Percentiles rank a stretch among this genome's conserved stretches.
Conservation (phyloP, 1,139 yeast species). For the Yamadazyma trypodendri region DNA sequence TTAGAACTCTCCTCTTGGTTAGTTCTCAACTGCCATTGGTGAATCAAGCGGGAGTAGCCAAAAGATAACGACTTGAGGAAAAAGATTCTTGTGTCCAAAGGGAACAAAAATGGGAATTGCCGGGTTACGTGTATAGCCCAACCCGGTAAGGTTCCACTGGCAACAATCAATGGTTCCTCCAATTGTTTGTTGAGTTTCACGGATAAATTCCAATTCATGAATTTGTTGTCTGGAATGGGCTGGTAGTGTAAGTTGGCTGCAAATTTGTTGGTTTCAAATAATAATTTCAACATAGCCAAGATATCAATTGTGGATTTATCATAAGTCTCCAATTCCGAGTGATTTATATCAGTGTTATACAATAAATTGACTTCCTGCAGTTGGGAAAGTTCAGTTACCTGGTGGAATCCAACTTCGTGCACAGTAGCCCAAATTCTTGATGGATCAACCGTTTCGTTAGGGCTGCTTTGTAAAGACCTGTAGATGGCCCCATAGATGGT, state of each 20-base stretch:
- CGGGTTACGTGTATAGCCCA: slow-evolving; percentile 80
- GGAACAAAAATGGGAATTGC: slow-evolving; percentile 78
- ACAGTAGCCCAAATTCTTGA: slow-evolving; percentile 53
- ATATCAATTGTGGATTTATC: slow-evolving; percentile 50
- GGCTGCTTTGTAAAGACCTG: slow-evolving; percentile 44
- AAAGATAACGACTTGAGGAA: slow-evolving; percentile 87
- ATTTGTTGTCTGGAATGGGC: slow-evolving; percentile 40
- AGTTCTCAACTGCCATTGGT: slow-evolving; percentile 67
- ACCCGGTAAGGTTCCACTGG: slow-evolving; percentile 81
- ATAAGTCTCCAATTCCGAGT: slow-evolving; percentile 32
- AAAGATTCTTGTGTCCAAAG: slow-evolving; percentile 74
- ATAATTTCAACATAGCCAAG: slow-evolving; percentile 53
- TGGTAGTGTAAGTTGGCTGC: slow-evolving; percentile 16
- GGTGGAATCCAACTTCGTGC: slow-evolving; percentile 53
- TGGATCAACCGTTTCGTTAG: slow-evolving; percentile 47
- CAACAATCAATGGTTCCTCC: slow-evolving; percentile 87
- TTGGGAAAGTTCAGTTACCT: background rate
- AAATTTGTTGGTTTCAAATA: slow-evolving; percentile 50
- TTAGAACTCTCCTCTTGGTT: slow-evolving; percentile 35
- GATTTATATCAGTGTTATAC: slow-evolving; percentile 21
- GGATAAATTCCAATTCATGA: slow-evolving; percentile 78
- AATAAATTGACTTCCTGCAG: slow-evolving; percentile 5
- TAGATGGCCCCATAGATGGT: slow-evolving; percentile 82
- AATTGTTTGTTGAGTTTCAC: slow-evolving; percentile 85
- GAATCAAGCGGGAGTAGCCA: slow-evolving; percentile 84